Base-by-base conservation (phyloP, 1,139 yeast species). In the Sugiyamaella xylanicola region DNA sequence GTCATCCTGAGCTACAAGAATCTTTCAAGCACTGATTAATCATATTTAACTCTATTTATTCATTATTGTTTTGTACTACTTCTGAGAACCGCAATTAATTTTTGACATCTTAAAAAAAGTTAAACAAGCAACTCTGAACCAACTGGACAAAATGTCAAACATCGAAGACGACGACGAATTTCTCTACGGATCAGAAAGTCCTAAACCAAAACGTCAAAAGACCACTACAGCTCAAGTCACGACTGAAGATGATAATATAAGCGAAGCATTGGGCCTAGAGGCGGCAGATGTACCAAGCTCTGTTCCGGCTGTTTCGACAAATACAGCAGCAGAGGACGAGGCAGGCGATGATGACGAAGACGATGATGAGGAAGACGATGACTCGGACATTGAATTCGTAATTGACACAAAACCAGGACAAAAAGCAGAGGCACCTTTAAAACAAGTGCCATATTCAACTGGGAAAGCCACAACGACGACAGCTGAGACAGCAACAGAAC, bases 131-230 rank as follows among this genome's bases (percentile, higher is more conserved):
- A n/a, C n/a, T n/a, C n/a, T n/a, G n/a, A n/a, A n/a, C n/a, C n/a
- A n/a, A n/a, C n/a, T n/a, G n/a, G n/a, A n/a, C n/a, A 51, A 15
- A 32, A 57, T 57, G 57, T 56, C 57, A 13, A 40, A 44, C 17
- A 56, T 58, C 53, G 67, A 62, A 53, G 92, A 86, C 58, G 93
- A 87, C 59, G 96, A 90, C 68, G 93, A 86, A 52, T 90, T 84
- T 70, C 81, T 90, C 56, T 90, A 90, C 68, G 96, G 96, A 2
- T 82, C 87, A 1, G 93, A 85, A 55, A 82, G 78, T n/a, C 81
- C 77, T 41, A 74, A 68, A 11, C 56, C 66, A 57, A 65, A 74
- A 65, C 68, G 71, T 60, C 67, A 58, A 60, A 68, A 68, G 65
- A 65, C 54, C 25, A 15, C n/a, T n/a, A n/a, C 29, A 11, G 20